These are phyloP conservation scores for Omphalotus guepiniiformis DNA, from an alignment of 768 basidiomycete genomes.

Conservation along the genomic window DNA sequence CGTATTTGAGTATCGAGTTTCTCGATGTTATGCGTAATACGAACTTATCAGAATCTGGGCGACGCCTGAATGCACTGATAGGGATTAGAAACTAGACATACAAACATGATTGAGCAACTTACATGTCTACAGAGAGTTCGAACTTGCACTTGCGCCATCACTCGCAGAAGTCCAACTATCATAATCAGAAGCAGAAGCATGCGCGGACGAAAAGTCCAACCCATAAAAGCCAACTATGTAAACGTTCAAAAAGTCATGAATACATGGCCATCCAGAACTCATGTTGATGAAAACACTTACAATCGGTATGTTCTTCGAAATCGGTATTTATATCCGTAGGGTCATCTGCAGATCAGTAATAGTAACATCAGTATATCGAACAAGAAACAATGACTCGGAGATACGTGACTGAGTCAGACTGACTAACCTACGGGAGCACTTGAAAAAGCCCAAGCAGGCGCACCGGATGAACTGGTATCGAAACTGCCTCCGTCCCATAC, in stretches of 20 bases:
- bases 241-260: conserved; percentile 1
- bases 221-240: conserved; percentile 61
- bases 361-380: background rate
- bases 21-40: no score
- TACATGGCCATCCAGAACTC: no score
- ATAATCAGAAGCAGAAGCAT: conserved; percentile 42
- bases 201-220: conserved; percentile 39
- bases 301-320: conserved; percentile 55
- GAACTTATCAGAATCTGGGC: no score
- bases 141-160: no score
- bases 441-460: conserved; percentile 46
- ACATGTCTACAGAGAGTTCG: no score
- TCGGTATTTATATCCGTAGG: conserved; percentile 47
- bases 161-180: conserved; percentile 43
- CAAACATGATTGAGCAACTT: no score
- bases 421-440: background rate
- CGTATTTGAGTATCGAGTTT: no score
- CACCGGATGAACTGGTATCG: conserved; percentile 27
- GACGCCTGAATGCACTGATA: no score
- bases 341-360: conserved; percentile 21
- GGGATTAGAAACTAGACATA: no score
- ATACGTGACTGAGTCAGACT: no score
- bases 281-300: conserved; percentile 27
- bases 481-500: conserved; percentile 40
- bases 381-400: background rate